phyloP scores from a whole-genome alignment of 2,329 filamentous ascomycete genomes.

The Cercospora sp. region DNA sequence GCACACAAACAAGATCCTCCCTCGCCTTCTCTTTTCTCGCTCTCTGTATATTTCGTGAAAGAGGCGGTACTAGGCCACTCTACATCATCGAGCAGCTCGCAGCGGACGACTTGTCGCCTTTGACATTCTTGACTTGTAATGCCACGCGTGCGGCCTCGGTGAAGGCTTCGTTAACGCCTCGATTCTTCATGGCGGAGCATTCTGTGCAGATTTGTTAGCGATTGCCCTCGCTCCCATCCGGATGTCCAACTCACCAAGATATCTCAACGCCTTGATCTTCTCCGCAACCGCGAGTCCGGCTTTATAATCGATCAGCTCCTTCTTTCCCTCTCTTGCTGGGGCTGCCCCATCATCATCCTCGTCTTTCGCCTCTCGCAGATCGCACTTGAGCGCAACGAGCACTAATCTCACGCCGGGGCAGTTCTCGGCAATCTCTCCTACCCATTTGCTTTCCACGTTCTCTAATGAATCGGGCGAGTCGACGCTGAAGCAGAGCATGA shows the following conservation, averaged over 20 bases:
- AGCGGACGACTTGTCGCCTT: constrained; percentile 44
- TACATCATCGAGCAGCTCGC: constrained; percentile 27
- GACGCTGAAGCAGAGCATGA: constrained; percentile 98
- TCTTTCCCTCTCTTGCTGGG: constrained; percentile 49
- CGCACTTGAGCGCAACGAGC: constrained; percentile 93
- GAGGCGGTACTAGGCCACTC: not conserved
- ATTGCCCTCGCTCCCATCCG: not conserved
- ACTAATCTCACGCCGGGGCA: constrained; percentile 94
- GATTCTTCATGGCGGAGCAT: constrained; percentile 97
- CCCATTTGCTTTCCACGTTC: constrained; percentile 99
- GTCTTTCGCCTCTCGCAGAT: constrained; percentile 75
- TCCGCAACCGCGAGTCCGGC: constrained; percentile 88
- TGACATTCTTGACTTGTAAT: constrained; percentile 58
- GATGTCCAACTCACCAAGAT: constrained; percentile 61
- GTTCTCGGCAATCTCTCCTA: constrained; percentile 96
- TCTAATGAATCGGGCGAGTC: constrained; percentile 95
- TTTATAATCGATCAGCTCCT: constrained; percentile 82
- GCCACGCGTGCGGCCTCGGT: constrained; percentile 96
- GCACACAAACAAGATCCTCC: not conserved
- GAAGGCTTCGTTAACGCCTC: constrained; percentile 97
- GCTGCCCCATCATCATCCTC: constrained; percentile 66
- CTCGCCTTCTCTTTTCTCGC: not conserved
- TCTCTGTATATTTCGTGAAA: not conserved
- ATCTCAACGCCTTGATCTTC: constrained; percentile 87
- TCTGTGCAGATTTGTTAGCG: constrained; percentile 55